Percentiles rank a stretch among this genome's conserved stretches.
Conservation (phyloP, 208 protist species). For the Porcisia hertigi region DNA sequence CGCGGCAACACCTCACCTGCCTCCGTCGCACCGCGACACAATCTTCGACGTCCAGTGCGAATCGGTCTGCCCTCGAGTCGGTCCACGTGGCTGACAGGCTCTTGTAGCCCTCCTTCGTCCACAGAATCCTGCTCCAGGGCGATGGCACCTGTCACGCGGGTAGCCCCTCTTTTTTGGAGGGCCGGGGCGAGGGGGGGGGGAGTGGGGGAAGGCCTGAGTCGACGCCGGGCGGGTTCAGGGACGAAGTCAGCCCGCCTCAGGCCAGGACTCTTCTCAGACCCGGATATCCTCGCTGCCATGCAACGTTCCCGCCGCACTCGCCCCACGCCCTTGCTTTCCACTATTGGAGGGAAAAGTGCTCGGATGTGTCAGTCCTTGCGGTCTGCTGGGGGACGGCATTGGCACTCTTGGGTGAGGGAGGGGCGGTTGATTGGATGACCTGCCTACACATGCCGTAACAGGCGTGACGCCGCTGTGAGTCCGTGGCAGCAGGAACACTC, state of each 20-base stretch:
- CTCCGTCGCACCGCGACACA: not conserved
- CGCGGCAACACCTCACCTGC: not conserved
- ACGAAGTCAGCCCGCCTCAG: not conserved
- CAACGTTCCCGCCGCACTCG: not conserved
- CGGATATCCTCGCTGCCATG: not conserved
- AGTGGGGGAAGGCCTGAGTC: too few species aligned
- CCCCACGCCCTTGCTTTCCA: not conserved
- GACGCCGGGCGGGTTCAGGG: not conserved
- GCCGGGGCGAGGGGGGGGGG: too few species aligned
- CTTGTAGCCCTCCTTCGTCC: too few species aligned
- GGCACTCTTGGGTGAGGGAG: not conserved
- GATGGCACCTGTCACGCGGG: not conserved
- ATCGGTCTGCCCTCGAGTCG: not conserved
- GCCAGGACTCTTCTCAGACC: not conserved
- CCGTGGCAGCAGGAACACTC: not conserved
- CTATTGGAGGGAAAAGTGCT: not conserved
- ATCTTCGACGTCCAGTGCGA: not conserved
- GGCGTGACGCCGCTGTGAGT: not conserved
- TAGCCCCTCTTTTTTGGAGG: too few species aligned
- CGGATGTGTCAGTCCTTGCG: not conserved
- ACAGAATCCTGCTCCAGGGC: not conserved
- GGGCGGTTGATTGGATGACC: not conserved
- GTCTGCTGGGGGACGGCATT: not conserved
- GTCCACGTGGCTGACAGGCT: not conserved
- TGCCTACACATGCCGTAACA: not conserved